Evolutionary conservation across 495 filamentous ascomycete genomes (phyloP).

Genomic region (Lepraria neglecta): DNA sequence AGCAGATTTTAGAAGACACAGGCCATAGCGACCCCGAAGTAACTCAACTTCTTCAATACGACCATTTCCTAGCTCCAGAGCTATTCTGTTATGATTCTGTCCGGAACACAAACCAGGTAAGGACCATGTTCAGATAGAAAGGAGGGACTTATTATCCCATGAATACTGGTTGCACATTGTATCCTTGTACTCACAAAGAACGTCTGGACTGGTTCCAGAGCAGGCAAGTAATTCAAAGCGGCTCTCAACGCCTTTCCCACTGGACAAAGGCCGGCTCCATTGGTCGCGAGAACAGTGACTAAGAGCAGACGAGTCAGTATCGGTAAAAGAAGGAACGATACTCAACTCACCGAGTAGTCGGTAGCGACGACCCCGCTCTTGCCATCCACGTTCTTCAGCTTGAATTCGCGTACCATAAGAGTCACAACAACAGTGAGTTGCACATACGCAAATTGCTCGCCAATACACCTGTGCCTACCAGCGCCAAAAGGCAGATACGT

Average conservation of each 20-base stretch:
- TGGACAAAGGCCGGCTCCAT: constrained; percentile 56
- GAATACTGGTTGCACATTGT: no score
- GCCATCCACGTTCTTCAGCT: constrained; percentile 64
- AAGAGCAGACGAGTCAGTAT: not conserved
- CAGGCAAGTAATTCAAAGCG: not conserved
- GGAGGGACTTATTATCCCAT: no score
- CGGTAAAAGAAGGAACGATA: not conserved
- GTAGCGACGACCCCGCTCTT: constrained; percentile 65
- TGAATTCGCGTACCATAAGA: constrained; percentile 65
- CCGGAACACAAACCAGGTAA: no score
- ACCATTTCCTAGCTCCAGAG: no score
- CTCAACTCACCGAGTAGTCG: constrained; percentile 65
- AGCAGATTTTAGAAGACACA: no score
- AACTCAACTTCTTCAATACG: no score
- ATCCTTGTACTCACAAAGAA: no score
- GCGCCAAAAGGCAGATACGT: constrained; percentile 97
- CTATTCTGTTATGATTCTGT: no score
- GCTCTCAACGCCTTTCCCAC: constrained; percentile 53
- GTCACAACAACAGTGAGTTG: constrained; percentile 81
- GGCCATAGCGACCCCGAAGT: no score
- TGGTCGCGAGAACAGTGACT: constrained; percentile 48
- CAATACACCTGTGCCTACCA: constrained; percentile 89
- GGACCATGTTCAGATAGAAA: no score
- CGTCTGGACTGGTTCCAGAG: no score
- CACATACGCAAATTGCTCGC: constrained; percentile 93